Conservation (phyloP, 2,329 filamentous ascomycete genomes). For the Sporothrix variecibatus region DNA sequence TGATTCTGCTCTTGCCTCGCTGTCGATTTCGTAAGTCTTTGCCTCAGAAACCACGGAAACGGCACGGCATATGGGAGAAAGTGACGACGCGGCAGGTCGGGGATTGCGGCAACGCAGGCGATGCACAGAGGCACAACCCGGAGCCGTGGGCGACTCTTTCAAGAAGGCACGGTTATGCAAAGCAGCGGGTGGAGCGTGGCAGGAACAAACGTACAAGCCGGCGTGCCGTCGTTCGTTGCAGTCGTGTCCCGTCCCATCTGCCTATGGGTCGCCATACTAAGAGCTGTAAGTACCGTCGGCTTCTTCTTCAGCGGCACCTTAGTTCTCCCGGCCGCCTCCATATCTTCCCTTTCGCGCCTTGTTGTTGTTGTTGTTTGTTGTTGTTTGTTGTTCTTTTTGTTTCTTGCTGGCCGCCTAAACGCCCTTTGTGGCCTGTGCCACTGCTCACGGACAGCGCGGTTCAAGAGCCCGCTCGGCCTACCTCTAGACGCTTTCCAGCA, state of each 20-base stretch:
- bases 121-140: neutral
- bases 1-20: neutral
- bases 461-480: neutral
- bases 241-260: neutral
- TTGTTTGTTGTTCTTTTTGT: neutral
- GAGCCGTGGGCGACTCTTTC: conserved; percentile 23
- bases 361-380: neutral
- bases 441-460: neutral
- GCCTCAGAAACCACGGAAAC: neutral
- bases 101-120: neutral
- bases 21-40: neutral
- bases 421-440: neutral
- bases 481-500: conserved; percentile 8
- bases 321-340: neutral
- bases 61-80: neutral
- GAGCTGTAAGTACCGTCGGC: neutral
- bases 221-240: neutral
- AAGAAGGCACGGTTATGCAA: conserved; percentile 24
- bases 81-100: neutral
- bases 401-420: neutral
- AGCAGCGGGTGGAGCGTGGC: conserved; percentile 26
- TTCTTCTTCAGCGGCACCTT: neutral
- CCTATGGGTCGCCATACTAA: neutral
- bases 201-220: conserved; percentile 22
- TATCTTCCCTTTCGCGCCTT: too few species aligned